Base-by-base conservation (phyloP, 352 stramenopile genomes). In the Pythium phragmiticola region DNA sequence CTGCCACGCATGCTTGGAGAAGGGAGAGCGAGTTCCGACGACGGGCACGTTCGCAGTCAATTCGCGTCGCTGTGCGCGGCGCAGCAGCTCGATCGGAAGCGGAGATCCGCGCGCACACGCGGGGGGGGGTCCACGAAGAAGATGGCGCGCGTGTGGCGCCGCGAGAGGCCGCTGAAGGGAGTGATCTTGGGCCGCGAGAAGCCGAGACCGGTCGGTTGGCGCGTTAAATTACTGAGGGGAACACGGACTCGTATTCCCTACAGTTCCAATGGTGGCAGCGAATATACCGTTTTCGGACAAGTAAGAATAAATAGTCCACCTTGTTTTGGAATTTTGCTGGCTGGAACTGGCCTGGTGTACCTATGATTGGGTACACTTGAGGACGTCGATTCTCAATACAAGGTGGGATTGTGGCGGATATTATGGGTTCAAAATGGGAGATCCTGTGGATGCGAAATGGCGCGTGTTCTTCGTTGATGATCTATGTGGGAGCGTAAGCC, bases 201-300 rank as follows among this genome's bases (percentile, higher is more conserved):
- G 28, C 34, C 12, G 47, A 53, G 26, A 37, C 21, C 41, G 30
- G 19, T 39, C 37, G 37, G 55, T 36, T 46, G 41, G 21, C 39
- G 23, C 34, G 34, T 47, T 57, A n/a, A 21, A 14, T 34, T 48
- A 30, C 45, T 5, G 7, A 23, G 47, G 26, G 47, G 21, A 23
- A 17, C 23, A 19, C 26, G 47, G 23, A 37, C 23, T 37, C n/a
- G 39, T 45, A n/a, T 64, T 64, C 60, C 60, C 60, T 42, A 56
- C 51, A 50, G 60, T 66, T 66, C 60, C 50, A 60, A 55, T 60
- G 60, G 51, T 55, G 49, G 49, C 17, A 28, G 39, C 30, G 34
- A 21, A 45, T 42, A 11, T 14, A 76, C 60, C 69, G n/a, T 65
- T 17, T 75, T 75, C 59, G 73, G 53, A 2, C 2, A 70, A 2